phyloP scores from a whole-genome alignment of 192 early-diverging fungal species.

The Backusella liffmaniae region DNA sequence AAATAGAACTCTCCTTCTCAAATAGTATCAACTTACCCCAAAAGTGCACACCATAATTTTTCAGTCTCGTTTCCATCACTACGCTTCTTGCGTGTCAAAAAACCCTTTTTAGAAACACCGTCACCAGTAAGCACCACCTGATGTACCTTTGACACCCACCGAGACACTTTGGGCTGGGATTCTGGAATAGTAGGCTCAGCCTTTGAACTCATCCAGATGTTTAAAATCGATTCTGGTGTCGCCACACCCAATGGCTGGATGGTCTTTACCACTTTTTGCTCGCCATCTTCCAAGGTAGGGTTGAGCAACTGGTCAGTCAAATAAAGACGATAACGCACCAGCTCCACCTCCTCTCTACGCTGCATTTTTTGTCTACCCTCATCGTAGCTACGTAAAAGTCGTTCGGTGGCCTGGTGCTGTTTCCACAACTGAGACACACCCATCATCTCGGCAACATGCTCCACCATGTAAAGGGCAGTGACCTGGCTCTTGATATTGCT shows the following conservation, averaged over 20 bases:
- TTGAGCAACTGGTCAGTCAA: not conserved
- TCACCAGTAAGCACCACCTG: not conserved
- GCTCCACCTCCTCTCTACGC: not conserved
- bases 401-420: not conserved
- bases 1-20: too few relatives aligned
- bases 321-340: not conserved
- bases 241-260: not conserved
- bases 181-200: not conserved
- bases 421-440: not conserved
- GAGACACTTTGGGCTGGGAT: not conserved
- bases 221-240: not conserved
- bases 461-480: not conserved
- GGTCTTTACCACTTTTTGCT: not conserved
- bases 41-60: not conserved
- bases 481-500: conserved; percentile 12
- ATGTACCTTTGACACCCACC: conserved; percentile 4
- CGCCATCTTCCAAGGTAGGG: not conserved
- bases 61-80: not conserved
- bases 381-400: not conserved
- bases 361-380: not conserved
- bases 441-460: not conserved
- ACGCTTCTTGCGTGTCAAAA: not conserved
- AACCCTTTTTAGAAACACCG: conserved; percentile 6
- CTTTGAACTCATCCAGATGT: not conserved
- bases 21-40: not conserved